Conservation (phyloP, 2,329 filamentous ascomycete genomes). For the Sporothrix brunneoviolacea region DNA sequence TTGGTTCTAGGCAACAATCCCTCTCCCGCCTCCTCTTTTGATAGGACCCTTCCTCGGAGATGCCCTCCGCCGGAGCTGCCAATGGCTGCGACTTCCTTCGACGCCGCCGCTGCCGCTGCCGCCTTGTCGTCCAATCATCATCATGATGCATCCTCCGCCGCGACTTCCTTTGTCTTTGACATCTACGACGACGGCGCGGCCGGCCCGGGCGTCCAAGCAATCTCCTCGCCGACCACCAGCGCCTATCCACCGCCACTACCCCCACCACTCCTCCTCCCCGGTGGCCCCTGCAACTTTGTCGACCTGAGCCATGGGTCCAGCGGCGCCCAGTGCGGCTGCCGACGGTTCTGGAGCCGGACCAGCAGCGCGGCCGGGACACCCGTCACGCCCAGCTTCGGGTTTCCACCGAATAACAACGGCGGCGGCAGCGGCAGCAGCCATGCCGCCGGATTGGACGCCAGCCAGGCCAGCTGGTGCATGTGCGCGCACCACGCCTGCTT, state of each 20-base stretch:
- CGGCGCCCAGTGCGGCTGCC: conserved; percentile 51
- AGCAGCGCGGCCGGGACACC: conserved; percentile 19
- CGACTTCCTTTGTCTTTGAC: conserved; percentile 41
- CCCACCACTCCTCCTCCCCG: conserved; percentile 34
- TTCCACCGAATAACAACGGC: conserved; percentile 21
- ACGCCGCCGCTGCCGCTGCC: conserved; percentile 33
- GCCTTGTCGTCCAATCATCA: conserved; percentile 1
- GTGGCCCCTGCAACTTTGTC: conserved; percentile 52
- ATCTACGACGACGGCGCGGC: conserved; percentile 12
- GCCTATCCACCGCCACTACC: not conserved
- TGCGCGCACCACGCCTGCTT: conserved; percentile 58
- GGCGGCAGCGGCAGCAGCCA: conserved; percentile 19
- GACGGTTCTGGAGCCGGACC: conserved; percentile 51
- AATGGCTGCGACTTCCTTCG: conserved; percentile 49
- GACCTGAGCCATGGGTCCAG: conserved; percentile 46
- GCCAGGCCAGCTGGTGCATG: conserved; percentile 49
- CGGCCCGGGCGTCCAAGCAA: not conserved
- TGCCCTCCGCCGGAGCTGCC: conserved; percentile 25
- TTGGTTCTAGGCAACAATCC: conserved; percentile 1
- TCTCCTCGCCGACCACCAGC: not conserved
- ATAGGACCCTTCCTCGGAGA: conserved; percentile 12
- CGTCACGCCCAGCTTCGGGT: conserved; percentile 1
- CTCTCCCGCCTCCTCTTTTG: not conserved
- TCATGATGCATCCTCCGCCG: not conserved
- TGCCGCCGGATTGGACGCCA: conserved; percentile 3